These are phyloP conservation scores for Blastocystis sp. DNA, from an alignment of 352 stramenopile genomes.

Conservation along the genomic window DNA sequence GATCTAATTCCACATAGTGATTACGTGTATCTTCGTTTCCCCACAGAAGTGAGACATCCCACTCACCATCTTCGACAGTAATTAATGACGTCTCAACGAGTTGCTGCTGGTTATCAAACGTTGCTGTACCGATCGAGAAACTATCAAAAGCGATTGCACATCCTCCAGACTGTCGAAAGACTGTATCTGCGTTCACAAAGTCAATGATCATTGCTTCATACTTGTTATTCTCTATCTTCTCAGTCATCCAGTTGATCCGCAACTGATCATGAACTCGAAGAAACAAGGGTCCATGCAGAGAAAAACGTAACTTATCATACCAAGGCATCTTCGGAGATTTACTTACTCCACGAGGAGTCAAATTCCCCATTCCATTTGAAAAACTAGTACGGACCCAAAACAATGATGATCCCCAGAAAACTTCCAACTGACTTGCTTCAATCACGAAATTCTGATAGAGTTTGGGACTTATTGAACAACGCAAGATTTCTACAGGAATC, in stretches of 20 bases:
- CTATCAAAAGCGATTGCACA: neutral
- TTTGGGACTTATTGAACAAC: slow-evolving; percentile 6
- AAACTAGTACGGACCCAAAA: slow-evolving; percentile 7
- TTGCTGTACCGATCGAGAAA: slow-evolving; percentile 22
- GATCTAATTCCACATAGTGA: slow-evolving; percentile 51
- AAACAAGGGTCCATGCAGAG: neutral
- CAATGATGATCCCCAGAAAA: slow-evolving; percentile 36
- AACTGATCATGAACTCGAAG: slow-evolving; percentile 1
- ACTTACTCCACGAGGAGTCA: slow-evolving; percentile 40
- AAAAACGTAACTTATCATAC: slow-evolving; percentile 57
- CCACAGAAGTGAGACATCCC: neutral
- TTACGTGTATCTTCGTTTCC: slow-evolving; percentile 5
- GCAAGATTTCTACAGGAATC: slow-evolving; percentile 2
- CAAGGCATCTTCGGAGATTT: slow-evolving; percentile 46
- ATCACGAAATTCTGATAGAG: slow-evolving; percentile 55
- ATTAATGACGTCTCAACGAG: neutral
- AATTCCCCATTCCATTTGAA: neutral
- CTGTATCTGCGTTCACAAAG: neutral
- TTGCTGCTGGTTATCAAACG: neutral
- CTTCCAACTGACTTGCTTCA: neutral
- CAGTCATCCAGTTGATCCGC: slow-evolving; percentile 37
- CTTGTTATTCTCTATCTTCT: neutral
- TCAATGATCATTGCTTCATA: slow-evolving; percentile 37
- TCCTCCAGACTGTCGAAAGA: neutral
- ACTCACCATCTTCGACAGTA: neutral